Percentiles rank a stretch among this genome's conserved stretches.
Conservation (phyloP, 2,329 filamentous ascomycete species). For the Lasiodiplodia theobromae region DNA sequence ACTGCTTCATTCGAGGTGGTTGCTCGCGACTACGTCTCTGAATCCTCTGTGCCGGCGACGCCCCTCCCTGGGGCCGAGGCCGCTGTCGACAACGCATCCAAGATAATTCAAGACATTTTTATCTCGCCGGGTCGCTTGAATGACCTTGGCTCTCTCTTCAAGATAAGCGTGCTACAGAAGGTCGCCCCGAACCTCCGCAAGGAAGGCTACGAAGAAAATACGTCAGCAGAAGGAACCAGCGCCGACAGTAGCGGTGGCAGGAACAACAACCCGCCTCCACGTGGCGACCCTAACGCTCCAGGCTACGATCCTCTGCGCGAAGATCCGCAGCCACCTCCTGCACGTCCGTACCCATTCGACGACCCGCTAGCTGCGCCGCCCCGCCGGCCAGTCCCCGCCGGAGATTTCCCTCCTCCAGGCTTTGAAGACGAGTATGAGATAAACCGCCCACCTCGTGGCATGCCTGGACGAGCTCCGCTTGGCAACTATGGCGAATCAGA, state of each 20-base stretch:
- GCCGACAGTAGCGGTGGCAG: conserved; percentile 51
- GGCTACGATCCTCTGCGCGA: conserved; percentile 47
- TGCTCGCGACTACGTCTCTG: conserved; percentile 76
- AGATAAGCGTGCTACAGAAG: conserved; percentile 82
- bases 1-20: conserved; percentile 79
- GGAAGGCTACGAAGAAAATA: conserved; percentile 75
- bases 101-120: conserved; percentile 66
- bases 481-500: conserved; percentile 81
- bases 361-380: conserved; percentile 70
- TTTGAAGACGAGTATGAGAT: conserved; percentile 95
- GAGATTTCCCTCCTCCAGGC: conserved; percentile 82
- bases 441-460: conserved; percentile 68
- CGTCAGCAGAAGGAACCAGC: conserved; percentile 3
- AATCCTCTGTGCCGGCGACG: conserved; percentile 61
- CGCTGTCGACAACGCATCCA: conserved; percentile 52
- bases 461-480: conserved; percentile 64
- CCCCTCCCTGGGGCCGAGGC: conserved; percentile 42
- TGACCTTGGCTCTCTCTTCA: conserved; percentile 74
- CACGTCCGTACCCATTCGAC: conserved; percentile 71
- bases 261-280: conserved; percentile 50
- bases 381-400: conserved; percentile 69
- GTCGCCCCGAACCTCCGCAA: conserved; percentile 79
- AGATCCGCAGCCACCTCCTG: conserved; percentile 61
- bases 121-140: conserved; percentile 73
- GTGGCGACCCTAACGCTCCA: conserved; percentile 50